Evolutionary conservation across 179 eudicot species (phyloP), one percentile per base, ranked within the genome.

Genomic region (Beta lomatogona): DNA sequence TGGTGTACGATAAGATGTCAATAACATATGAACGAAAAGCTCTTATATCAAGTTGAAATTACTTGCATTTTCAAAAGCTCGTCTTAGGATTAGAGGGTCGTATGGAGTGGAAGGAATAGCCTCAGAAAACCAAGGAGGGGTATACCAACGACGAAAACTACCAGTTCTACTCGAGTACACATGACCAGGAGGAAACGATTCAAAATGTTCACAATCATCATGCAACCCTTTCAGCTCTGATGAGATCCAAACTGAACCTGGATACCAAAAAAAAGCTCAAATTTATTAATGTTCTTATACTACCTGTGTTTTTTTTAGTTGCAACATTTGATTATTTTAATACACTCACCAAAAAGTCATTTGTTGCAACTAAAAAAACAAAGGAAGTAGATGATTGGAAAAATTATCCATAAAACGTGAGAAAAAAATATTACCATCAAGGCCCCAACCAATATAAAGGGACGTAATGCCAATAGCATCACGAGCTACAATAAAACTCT

Each of bases 401-500:
- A 46, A 9, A 44, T 4, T 13, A 46, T 4, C 44, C 36, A 46
- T 55, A 21, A 64, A 45, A 9, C 16, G 0, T 0, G 31, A 21
- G 31, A 21, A 54, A 31, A 9, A 18, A 28, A 22, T 61, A 25
- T 28, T 87, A 94, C 97, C 97, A 81, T 93, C 98, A 74, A 92
- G 94, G 52, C 94, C 94, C 98, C 95, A 94, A 4, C 97, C 97
- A 68, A 94, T 88, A 69, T 93, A 93, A 44, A 94, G 94, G 78
- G 95, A 86, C 65, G 97, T 90, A 81, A 94, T 87, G 25, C 98
- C 98, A 79, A 94, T 89, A 75, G 97, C 97, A 89, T 94, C 98
- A 22, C 98, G 94, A 80, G 95, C 97, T 53, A 85, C 97, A 76
- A 94, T 82, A 85, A 82, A 91, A 85, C 92, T 91, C 77, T 93